Evolutionary conservation across 805 yeast species (phyloP).

Genomic region (Metschnikowia drakensbergensis): DNA sequence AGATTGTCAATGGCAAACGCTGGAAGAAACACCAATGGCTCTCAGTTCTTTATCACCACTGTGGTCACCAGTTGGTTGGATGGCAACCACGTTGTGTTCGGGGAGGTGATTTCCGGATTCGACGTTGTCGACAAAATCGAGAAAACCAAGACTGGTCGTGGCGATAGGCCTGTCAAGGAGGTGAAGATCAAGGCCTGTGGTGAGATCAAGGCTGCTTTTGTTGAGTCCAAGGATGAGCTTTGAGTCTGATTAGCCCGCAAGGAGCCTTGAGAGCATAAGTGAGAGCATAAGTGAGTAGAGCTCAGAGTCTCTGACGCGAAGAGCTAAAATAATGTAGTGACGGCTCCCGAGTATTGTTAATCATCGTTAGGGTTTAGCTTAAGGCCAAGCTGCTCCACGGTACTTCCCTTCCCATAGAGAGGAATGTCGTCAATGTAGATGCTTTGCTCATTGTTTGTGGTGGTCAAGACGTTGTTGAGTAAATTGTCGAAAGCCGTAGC

Average conservation of each 20-base stretch:
- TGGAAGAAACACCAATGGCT: slow-evolving; percentile 78
- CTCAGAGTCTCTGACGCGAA: background rate
- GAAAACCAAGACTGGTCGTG: slow-evolving; percentile 59
- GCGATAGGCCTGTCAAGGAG: slow-evolving; percentile 68
- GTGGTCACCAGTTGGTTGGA: slow-evolving; percentile 89
- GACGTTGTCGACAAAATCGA: slow-evolving; percentile 79
- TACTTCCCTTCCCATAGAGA: slow-evolving; percentile 36
- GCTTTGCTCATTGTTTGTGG: slow-evolving; percentile 17
- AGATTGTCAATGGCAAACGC: slow-evolving; percentile 77
- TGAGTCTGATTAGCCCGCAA: slow-evolving; percentile 6
- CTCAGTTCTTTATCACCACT: slow-evolving; percentile 94
- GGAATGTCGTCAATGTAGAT: slow-evolving; percentile 38
- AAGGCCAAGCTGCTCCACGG: slow-evolving; percentile 35
- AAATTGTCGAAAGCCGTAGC: slow-evolving; percentile 31
- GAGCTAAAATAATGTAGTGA: background rate
- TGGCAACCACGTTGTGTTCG: slow-evolving; percentile 94
- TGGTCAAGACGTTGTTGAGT: slow-evolving; percentile 23
- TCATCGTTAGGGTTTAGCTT: slow-evolving; percentile 24
- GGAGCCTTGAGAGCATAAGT: background rate
- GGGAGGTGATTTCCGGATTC: slow-evolving; percentile 85
- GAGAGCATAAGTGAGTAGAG: background rate
- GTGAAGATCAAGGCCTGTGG: slow-evolving; percentile 71
- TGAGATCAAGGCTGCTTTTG: slow-evolving; percentile 42
- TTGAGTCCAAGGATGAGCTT: slow-evolving; percentile 30
- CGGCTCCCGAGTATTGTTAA: background rate